Percentiles rank a stretch among this genome's conserved stretches.
These are phyloP conservation scores for Hypericum perforatum DNA, from an alignment of 345 rosid species.

Conservation along the genomic window DNA sequence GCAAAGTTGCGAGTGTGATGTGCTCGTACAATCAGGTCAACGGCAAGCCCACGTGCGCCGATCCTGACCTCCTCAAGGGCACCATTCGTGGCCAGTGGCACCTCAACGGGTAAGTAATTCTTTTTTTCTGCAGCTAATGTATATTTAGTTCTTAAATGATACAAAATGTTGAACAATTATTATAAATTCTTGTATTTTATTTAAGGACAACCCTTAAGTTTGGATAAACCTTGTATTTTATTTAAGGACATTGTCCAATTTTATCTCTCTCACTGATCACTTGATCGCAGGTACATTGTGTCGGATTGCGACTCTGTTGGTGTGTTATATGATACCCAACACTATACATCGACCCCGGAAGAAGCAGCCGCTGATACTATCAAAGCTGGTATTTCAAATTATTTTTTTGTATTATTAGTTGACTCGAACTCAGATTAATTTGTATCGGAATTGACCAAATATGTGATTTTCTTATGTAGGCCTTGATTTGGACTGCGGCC, in stretches of 20 bases:
- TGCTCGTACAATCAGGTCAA: slow-evolving; percentile 30
- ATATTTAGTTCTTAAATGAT: too few relatives aligned
- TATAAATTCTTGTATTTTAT: too few relatives aligned
- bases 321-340: slow-evolving; percentile 19
- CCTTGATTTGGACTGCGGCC: slow-evolving; percentile 9
- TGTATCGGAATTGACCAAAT: too few relatives aligned
- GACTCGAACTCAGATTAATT: too few relatives aligned
- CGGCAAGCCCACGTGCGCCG: slow-evolving; percentile 27
- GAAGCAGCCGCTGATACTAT: slow-evolving; percentile 75
- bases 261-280: too few relatives aligned
- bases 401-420: too few relatives aligned
- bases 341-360: slow-evolving; percentile 24
- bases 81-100: slow-evolving; percentile 22
- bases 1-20: slow-evolving; percentile 26
- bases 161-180: too few relatives aligned
- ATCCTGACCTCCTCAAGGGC: slow-evolving; percentile 18
- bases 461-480: not conserved
- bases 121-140: too few relatives aligned
- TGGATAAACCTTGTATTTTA: too few relatives aligned
- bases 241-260: too few relatives aligned
- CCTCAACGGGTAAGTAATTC: slow-evolving; percentile 14
- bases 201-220: too few relatives aligned
- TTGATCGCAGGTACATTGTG: slow-evolving; percentile 17
- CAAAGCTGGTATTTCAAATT: slow-evolving; percentile 42
- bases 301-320: slow-evolving; percentile 28